Percentiles rank a stretch among this genome's conserved stretches.
These are phyloP conservation scores for Penium margaritaceum DNA, from an alignment of 139 green algal species.

Conservation along the genomic window DNA sequence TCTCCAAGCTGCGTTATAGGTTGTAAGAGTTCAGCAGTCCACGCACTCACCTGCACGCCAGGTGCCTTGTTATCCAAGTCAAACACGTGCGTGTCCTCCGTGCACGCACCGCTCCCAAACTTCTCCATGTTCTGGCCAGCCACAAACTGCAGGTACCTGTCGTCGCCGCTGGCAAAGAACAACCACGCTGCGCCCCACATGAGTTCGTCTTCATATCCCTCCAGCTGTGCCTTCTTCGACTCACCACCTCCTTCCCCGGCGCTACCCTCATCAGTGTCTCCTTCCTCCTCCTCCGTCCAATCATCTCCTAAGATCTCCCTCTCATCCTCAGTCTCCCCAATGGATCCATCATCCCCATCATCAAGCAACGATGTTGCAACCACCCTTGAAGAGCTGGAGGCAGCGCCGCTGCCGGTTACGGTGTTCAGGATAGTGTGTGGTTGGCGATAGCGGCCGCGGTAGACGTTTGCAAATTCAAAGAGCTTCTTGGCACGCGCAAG, in stretches of 20 bases:
- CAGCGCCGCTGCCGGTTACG: no score
- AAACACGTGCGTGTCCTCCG: not conserved
- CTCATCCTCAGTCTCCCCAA: no score
- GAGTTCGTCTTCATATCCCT: conserved; percentile 57
- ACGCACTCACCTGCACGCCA: conserved; percentile 10
- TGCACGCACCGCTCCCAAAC: not conserved
- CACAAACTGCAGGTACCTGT: conserved; percentile 51
- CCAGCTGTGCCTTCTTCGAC: conserved; percentile 9
- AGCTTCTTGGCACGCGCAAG: conserved; percentile 49
- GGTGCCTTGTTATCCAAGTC: conserved; percentile 32
- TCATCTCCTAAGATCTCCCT: no score
- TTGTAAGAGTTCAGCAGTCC: no score
- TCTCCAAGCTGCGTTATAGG: no score
- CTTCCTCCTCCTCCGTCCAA: conserved; percentile 10
- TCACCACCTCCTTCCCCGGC: no score
- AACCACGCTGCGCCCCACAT: conserved; percentile 63
- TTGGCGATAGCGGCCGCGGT: conserved; percentile 55
- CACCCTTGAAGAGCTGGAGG: no score
- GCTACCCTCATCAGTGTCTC: no score
- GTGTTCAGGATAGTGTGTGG: no score
- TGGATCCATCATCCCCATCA: no score
- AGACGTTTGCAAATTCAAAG: conserved; percentile 49
- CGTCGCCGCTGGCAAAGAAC: conserved; percentile 56
- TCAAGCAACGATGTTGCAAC: no score
- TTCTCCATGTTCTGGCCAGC: conserved; percentile 4